These are phyloP conservation scores for Trapa bicornis DNA, from an alignment of 345 rosid species.

Conservation along the genomic window DNA sequence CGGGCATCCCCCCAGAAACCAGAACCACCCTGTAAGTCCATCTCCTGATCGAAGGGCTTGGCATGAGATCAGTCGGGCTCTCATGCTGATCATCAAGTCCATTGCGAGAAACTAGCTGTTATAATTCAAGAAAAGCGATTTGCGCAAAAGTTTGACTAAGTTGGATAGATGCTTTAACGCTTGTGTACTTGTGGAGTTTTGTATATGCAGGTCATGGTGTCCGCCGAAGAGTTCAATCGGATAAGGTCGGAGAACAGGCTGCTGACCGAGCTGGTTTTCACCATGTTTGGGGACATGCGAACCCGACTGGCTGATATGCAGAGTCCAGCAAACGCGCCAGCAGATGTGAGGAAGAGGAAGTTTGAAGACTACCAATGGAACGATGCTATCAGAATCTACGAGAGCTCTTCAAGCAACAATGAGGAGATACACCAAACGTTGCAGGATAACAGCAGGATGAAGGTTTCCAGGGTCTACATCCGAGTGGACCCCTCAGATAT, in stretches of 20 bases:
- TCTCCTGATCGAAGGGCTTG: not conserved
- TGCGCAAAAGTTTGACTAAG: not conserved
- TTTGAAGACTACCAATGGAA: constrained; percentile 22
- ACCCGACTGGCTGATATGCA: constrained; percentile 25
- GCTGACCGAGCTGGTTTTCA: constrained; percentile 27
- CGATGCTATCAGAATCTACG: too few species aligned
- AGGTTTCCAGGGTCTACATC: constrained; percentile 28
- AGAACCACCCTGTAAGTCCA: constrained; percentile 22
- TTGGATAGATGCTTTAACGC: not conserved
- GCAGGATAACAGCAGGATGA: constrained; percentile 29
- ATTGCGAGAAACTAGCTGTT: too few species aligned
- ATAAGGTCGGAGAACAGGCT: constrained; percentile 38
- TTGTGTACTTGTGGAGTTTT: too few species aligned
- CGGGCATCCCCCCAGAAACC: not conserved
- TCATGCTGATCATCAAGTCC: too few species aligned
- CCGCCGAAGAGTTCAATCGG: constrained; percentile 39
- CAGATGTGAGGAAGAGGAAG: constrained; percentile 29
- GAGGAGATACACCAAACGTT: constrained; percentile 42
- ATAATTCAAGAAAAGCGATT: not conserved
- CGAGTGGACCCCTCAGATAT: constrained; percentile 38
- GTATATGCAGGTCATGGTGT: constrained; percentile 4
- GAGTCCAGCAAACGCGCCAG: not conserved
- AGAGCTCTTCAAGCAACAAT: constrained; percentile 27
- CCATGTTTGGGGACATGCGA: constrained; percentile 22
- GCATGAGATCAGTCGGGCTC: too few species aligned